These are phyloP conservation scores for Trametes sanguinea DNA, from an alignment of 768 basidiomycete genomes.

Conservation along the genomic window DNA sequence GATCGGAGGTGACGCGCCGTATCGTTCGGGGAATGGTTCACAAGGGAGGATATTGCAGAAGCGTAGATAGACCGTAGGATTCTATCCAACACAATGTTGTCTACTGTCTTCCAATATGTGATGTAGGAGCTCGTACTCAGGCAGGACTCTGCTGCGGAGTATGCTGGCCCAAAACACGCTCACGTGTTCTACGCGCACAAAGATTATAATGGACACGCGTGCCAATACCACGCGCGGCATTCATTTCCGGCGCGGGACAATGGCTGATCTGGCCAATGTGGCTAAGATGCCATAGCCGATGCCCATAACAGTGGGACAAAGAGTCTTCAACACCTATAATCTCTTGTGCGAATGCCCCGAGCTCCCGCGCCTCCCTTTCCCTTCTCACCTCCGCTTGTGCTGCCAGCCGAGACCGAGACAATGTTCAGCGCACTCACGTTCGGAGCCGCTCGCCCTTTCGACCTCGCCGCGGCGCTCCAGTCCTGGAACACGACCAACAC, in stretches of 20 bases:
- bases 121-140: not conserved
- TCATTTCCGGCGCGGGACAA: slow-evolving; percentile 3
- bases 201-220: not conserved
- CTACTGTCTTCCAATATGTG: not conserved
- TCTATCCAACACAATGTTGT: no score
- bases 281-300: not conserved
- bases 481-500: slow-evolving; percentile 6
- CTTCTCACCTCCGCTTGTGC: not conserved
- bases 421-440: slow-evolving; percentile 12
- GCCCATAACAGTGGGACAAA: slow-evolving; percentile 1
- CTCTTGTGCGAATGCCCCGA: not conserved
- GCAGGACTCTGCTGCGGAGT: no score
- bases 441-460: slow-evolving; percentile 3
- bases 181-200: slow-evolving; percentile 1
- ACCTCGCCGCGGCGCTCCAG: slow-evolving; percentile 6
- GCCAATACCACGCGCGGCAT: not conserved
- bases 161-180: not conserved
- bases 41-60: no score
- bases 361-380: not conserved
- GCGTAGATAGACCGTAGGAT: no score
- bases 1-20: not conserved
- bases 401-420: not conserved
- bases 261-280: not conserved
- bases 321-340: not conserved
- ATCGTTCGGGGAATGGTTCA: no score